Evolutionary conservation across 805 yeast species (phyloP), one percentile per base, ranked within the genome.

Genomic region (Metschnikowia baotianmanensis): DNA sequence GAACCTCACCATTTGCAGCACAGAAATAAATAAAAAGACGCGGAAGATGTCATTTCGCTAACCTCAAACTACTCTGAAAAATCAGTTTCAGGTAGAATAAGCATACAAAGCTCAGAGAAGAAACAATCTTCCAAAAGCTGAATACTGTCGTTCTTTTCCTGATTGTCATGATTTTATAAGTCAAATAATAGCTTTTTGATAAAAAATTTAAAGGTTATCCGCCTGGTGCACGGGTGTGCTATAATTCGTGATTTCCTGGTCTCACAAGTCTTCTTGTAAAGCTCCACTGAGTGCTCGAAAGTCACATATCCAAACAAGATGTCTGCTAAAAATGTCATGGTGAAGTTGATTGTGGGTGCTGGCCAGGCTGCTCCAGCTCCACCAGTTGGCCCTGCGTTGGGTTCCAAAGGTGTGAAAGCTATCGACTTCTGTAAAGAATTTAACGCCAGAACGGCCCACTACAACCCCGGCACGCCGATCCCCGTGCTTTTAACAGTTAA

Each of bases 361-460:
- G 98, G 98, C 4, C 86, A 89, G 62, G 99, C 99, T 0, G 93
- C 97, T 2, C 98, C 99, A 30, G 83, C 96, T 2, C 99, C 99
- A 21, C 99, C 99, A 6, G 98, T 93, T 21, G 99, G 99, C 51
- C 99, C 99, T 33, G 99, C 98, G 0, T 72, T 93, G 36, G 99
- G 99, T 52, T 91, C 98, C 45, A 91, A 91, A 63, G 99, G 99
- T 72, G 95, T 93, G 34, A 93, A 93, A 62, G 98, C 98, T 48
- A 93, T 93, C 57, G 99, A 93, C 64, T 93, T 93, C 58, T 91
- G 98, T 69, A 93, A 93, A 65, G 98, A 93, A 61, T 93, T 93
- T 73, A 93, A 93, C 62, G 99, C 99, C 19, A 82, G 96, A 63
- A 89, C 98, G 10, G 95, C 96, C 6, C 81, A 82, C 50, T 84